Evolutionary conservation across 2,329 filamentous ascomycete genomes (phyloP).

Genomic region (Zymoseptoria tritici): DNA sequence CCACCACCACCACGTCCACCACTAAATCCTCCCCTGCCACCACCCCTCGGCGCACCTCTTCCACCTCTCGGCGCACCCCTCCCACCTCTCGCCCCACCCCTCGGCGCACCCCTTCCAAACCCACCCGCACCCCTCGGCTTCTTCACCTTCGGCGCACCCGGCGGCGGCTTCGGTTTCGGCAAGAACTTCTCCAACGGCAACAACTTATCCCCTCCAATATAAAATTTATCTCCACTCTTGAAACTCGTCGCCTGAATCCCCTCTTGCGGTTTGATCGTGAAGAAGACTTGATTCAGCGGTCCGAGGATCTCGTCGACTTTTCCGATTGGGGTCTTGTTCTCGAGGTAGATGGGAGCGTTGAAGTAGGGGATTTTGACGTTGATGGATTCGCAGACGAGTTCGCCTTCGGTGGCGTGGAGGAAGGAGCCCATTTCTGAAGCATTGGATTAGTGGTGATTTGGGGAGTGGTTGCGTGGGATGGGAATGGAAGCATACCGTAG

Average conservation of each 20-base stretch:
- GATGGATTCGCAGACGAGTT: slow-evolving; percentile 93
- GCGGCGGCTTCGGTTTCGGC: slow-evolving; percentile 76
- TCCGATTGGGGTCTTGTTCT: slow-evolving; percentile 86
- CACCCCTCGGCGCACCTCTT: slow-evolving; percentile 46
- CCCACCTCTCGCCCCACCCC: slow-evolving; percentile 27
- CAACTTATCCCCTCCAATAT: slow-evolving; percentile 79
- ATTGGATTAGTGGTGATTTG: too few relatives aligned
- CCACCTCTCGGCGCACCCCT: slow-evolving; percentile 48
- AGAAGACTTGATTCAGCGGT: slow-evolving; percentile 95
- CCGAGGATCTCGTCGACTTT: slow-evolving; percentile 98
- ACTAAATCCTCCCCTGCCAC: slow-evolving; percentile 33
- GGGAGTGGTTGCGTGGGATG: too few relatives aligned
- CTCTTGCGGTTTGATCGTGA: slow-evolving; percentile 95
- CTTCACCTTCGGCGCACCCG: slow-evolving; percentile 60
- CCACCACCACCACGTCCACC: slow-evolving; percentile 30
- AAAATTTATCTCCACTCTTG: slow-evolving; percentile 96
- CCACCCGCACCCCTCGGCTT: slow-evolving; percentile 55
- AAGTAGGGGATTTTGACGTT: slow-evolving; percentile 97
- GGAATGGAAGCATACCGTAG: slow-evolving; percentile 28
- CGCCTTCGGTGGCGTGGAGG: slow-evolving; percentile 90
- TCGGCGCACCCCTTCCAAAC: slow-evolving; percentile 29
- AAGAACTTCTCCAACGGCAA: slow-evolving; percentile 93
- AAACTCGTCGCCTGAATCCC: slow-evolving; percentile 92
- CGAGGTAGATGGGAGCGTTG: slow-evolving; percentile 96
- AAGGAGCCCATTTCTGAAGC: slow-evolving; percentile 77